Conservation (phyloP, 345 rosid species). For the Carallia pectinifolia region DNA sequence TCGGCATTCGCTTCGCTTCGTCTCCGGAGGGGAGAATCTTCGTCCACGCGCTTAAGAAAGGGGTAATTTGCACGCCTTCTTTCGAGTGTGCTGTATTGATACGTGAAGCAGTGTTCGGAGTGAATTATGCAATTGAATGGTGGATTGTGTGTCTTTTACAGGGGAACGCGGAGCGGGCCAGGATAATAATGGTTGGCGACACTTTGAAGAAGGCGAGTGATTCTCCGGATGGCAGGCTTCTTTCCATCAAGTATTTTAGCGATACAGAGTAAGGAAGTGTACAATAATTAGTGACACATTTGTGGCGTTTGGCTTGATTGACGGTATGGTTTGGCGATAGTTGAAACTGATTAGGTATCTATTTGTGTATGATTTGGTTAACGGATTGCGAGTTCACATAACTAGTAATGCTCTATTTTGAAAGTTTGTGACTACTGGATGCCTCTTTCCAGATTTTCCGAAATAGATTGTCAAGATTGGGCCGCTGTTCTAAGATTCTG, state of each 20-base stretch:
- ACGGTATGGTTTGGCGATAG: too few relatives aligned
- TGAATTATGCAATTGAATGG: not conserved
- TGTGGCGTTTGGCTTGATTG: too few relatives aligned
- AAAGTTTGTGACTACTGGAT: too few relatives aligned
- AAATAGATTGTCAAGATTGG: too few relatives aligned
- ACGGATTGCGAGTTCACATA: too few relatives aligned
- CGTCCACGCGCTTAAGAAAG: conserved; percentile 77
- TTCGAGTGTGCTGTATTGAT: too few relatives aligned
- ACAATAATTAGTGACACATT: too few relatives aligned
- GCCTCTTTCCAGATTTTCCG: too few relatives aligned
- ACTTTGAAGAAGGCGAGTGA: conserved; percentile 64
- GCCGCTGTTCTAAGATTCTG: too few relatives aligned
- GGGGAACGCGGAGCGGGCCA: conserved; percentile 93
- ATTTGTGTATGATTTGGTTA: too few relatives aligned
- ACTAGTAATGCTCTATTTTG: too few relatives aligned
- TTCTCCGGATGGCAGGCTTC: conserved; percentile 49
- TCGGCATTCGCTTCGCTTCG: conserved; percentile 79
- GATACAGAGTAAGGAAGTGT: conserved; percentile 54
- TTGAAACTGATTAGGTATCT: too few relatives aligned
- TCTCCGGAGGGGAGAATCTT: conserved; percentile 69
- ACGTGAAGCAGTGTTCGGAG: not conserved
- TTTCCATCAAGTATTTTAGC: conserved; percentile 53
- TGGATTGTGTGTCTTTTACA: conserved; percentile 16
- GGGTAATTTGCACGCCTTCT: conserved; percentile 40
- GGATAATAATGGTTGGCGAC: conserved; percentile 89